Percentiles rank a stretch among this genome's conserved stretches.
These are phyloP conservation scores for Lepiota brunneoincarnata DNA, from an alignment of 768 basidiomycete genomes.

Conservation along the genomic window DNA sequence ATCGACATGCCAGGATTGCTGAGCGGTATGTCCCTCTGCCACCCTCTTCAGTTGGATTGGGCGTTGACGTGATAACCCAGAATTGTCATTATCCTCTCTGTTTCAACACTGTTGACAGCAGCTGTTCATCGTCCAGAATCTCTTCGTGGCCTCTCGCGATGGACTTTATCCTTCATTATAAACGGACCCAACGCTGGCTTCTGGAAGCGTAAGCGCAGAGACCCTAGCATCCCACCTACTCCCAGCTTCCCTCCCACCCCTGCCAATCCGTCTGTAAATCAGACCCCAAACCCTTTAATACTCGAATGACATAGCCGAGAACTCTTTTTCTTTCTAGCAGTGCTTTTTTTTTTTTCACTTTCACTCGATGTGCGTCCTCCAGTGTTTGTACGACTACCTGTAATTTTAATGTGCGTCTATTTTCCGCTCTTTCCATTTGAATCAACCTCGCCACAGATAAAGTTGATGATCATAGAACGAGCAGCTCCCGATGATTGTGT, in stretches of 20 bases:
- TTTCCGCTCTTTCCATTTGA: conserved; percentile 7
- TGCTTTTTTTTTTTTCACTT: background rate
- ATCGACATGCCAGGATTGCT: conserved; percentile 32
- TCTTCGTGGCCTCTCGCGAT: conserved; percentile 71
- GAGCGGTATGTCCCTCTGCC: conserved; percentile 50
- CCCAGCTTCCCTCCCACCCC: conserved; percentile 22
- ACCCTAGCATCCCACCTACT: conserved; percentile 26
- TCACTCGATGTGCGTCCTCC: background rate
- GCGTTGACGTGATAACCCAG: conserved; percentile 30
- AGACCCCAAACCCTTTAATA: background rate
- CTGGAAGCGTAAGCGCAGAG: conserved; percentile 43
- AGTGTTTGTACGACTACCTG: background rate
- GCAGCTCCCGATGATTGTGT: conserved; percentile 76
- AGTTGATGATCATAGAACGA: conserved; percentile 94
- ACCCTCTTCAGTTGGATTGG: background rate
- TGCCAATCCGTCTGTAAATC: background rate
- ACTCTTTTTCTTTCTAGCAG: no score
- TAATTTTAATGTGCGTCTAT: background rate
- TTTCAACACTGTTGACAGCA: conserved; percentile 64
- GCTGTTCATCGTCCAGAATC: conserved; percentile 59
- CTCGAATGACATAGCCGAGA: background rate
- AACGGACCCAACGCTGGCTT: conserved; percentile 56
- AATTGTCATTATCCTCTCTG: conserved; percentile 56
- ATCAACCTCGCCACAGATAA: conserved; percentile 74
- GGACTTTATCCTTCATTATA: conserved; percentile 65